A percentile compares a stretch with the other conserved stretches of the same genome.
Conservation (phyloP, 768 basidiomycete genomes). For the Daedalea quercina region DNA sequence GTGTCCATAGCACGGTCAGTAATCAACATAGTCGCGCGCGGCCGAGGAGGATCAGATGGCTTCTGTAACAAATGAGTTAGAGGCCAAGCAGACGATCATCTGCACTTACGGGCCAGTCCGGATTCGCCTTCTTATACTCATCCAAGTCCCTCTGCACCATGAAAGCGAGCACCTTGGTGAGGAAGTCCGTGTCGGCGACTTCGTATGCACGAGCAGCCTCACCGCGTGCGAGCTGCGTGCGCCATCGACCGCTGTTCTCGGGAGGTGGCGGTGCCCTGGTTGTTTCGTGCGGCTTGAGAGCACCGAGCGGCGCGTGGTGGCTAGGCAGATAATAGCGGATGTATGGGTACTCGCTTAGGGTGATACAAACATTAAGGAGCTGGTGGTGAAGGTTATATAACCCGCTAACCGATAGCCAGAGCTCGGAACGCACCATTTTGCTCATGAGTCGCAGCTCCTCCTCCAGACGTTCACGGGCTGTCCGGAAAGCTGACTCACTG, state of each 20-base stretch:
- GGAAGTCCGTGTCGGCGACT: conserved; percentile 65
- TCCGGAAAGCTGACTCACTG: conserved; percentile 55
- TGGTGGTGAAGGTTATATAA: conserved; percentile 19
- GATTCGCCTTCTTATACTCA: conserved; percentile 78
- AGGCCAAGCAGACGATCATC: neutral
- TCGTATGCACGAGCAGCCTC: conserved; percentile 63
- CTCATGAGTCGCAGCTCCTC: conserved; percentile 78
- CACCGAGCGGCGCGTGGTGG: conserved; percentile 77
- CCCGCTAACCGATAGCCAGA: neutral
- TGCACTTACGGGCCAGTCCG: conserved; percentile 77
- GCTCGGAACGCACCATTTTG: conserved; percentile 47
- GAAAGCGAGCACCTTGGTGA: conserved; percentile 77
- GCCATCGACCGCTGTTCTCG: conserved; percentile 65
- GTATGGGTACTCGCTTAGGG: conserved; percentile 86
- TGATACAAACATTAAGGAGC: conserved; percentile 87
- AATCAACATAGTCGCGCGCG: conserved; percentile 78
- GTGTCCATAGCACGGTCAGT: conserved; percentile 97
- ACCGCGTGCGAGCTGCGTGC: conserved; percentile 75
- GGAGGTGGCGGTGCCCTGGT: conserved; percentile 58
- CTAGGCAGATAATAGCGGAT: conserved; percentile 89
- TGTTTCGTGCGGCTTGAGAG: conserved; percentile 61
- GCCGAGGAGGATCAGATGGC: conserved; percentile 43
- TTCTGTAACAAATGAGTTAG: conserved; percentile 32
- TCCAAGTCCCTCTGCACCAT: conserved; percentile 82
- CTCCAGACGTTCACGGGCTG: conserved; percentile 70